A percentile compares a stretch with the other conserved stretches of the same genome.
phyloP scores from a whole-genome alignment of 1,284 basidiomycete genomes.

The Rhodotorula sp. region DNA sequence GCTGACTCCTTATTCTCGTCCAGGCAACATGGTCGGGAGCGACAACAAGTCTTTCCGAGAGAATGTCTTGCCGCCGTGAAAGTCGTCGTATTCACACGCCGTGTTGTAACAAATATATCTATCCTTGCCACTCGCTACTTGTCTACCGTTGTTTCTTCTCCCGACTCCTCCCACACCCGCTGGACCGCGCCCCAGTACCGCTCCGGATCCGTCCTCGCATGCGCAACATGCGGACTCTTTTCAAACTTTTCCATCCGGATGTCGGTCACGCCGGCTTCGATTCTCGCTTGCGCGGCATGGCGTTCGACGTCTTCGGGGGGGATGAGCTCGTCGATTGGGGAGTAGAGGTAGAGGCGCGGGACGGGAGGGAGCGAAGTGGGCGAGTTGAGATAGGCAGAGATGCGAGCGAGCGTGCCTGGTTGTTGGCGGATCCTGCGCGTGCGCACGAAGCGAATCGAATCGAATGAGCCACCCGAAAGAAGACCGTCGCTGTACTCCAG shows the following conservation, averaged over 20 bases:
- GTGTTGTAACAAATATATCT: background rate
- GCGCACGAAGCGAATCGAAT: no score
- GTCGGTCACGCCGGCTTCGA: background rate
- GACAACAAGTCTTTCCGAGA: conserved; percentile 1
- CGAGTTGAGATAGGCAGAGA: conserved; percentile 21
- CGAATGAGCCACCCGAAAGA: no score
- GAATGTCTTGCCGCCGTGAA: conserved; percentile 13
- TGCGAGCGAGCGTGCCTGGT: conserved; percentile 11
- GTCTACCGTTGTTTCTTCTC: background rate
- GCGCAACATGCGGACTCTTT: conserved; percentile 30
- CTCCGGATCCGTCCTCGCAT: conserved; percentile 23
- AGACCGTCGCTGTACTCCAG: background rate
- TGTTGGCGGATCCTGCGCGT: conserved; percentile 14
- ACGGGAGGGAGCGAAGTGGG: background rate
- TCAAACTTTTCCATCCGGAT: conserved; percentile 30
- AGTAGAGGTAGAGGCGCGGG: conserved; percentile 35
- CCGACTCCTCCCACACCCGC: conserved; percentile 21
- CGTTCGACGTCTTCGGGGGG: conserved; percentile 27
- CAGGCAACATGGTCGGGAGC: conserved; percentile 2
- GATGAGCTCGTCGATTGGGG: conserved; percentile 26
- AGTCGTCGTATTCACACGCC: background rate
- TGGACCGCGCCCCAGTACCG: conserved; percentile 31
- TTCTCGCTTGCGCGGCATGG: conserved; percentile 10
- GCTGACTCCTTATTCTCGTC: no score
- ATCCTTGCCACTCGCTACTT: background rate